Evolutionary conservation across 2,329 filamentous ascomycete genomes (phyloP).

Genomic region (Phaeosphaeriaceae sp.): DNA sequence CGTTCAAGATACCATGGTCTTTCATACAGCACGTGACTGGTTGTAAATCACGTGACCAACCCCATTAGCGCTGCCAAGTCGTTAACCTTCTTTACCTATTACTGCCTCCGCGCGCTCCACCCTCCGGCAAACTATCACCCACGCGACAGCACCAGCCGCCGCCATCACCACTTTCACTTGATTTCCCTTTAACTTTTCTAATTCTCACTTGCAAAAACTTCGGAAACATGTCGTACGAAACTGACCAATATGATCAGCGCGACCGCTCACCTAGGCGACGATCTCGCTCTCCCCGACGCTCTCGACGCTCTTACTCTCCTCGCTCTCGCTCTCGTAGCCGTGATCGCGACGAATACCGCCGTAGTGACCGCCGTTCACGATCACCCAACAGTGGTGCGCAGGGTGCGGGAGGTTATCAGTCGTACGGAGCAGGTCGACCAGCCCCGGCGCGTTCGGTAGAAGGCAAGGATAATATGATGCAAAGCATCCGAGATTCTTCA

Average conservation of each 20-base stretch:
- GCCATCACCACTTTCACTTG: conserved; percentile 16
- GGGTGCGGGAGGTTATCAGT: conserved; percentile 72
- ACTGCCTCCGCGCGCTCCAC: conserved; percentile 15
- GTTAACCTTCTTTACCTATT: conserved; percentile 21
- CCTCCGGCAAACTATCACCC: conserved; percentile 13
- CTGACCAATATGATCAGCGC: conserved; percentile 48
- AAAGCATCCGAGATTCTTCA: conserved; percentile 87
- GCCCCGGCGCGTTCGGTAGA: conserved; percentile 71
- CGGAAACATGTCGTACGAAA: conserved; percentile 45
- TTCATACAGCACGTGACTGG: not conserved
- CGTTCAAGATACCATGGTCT: too few species aligned
- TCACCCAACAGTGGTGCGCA: conserved; percentile 81
- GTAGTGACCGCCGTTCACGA: conserved; percentile 65
- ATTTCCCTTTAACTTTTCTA: conserved; percentile 12
- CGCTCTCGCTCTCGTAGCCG: conserved; percentile 81
- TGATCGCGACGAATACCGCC: conserved; percentile 50
- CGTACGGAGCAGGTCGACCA: conserved; percentile 60
- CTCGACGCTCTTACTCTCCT: conserved; percentile 68
- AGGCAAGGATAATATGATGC: conserved; percentile 96
- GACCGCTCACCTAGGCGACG: conserved; percentile 73
- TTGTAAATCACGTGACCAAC: conserved; percentile 19
- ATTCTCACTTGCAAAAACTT: conserved; percentile 9
- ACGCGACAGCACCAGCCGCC: conserved; percentile 26
- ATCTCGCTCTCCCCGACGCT: conserved; percentile 54
- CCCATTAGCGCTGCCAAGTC: conserved; percentile 26